These are phyloP conservation scores for Linnemannia zychae DNA, from an alignment of 192 early-diverging fungal species.

Conservation along the genomic window DNA sequence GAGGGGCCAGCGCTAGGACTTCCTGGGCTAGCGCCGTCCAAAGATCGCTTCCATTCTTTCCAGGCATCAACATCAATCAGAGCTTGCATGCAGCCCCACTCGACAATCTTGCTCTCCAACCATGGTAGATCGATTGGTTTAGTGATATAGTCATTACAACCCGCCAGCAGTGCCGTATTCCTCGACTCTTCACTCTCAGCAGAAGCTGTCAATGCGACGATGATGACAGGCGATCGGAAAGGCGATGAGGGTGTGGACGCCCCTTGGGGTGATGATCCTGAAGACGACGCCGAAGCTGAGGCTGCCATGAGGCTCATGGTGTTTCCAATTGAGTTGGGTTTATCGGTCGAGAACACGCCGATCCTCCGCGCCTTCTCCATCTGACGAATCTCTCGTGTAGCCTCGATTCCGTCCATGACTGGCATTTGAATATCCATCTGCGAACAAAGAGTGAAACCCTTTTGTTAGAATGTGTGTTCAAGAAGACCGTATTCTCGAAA, in stretches of 20 bases:
- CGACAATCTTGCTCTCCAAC: constrained; percentile 89
- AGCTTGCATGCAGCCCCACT: constrained; percentile 95
- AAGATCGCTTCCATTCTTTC: constrained; percentile 64
- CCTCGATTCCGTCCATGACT: constrained; percentile 79
- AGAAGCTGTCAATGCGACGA: constrained; percentile 86
- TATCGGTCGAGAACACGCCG: constrained; percentile 63
- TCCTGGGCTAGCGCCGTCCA: constrained; percentile 36
- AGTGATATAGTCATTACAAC: constrained; percentile 93
- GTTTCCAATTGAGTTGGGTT: constrained; percentile 39
- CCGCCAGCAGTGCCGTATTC: constrained; percentile 82
- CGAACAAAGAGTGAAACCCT: background rate
- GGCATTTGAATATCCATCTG: constrained; percentile 84
- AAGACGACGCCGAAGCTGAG: constrained; percentile 12
- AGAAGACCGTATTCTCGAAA: background rate
- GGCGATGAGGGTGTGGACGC: constrained; percentile 40
- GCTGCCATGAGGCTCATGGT: constrained; percentile 14
- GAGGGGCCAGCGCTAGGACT: constrained; percentile 3
- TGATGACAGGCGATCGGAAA: constrained; percentile 81
- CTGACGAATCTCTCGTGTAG: constrained; percentile 72
- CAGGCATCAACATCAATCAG: constrained; percentile 88
- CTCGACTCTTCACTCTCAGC: constrained; percentile 41
- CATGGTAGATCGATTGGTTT: constrained; percentile 88
- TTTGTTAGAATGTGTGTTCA: background rate
- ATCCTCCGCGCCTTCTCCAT: constrained; percentile 70
- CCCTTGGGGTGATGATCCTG: background rate